These are phyloP conservation scores for Microsporum ferrugineum DNA, from an alignment of 2,329 filamentous ascomycete species.

Conservation along the genomic window DNA sequence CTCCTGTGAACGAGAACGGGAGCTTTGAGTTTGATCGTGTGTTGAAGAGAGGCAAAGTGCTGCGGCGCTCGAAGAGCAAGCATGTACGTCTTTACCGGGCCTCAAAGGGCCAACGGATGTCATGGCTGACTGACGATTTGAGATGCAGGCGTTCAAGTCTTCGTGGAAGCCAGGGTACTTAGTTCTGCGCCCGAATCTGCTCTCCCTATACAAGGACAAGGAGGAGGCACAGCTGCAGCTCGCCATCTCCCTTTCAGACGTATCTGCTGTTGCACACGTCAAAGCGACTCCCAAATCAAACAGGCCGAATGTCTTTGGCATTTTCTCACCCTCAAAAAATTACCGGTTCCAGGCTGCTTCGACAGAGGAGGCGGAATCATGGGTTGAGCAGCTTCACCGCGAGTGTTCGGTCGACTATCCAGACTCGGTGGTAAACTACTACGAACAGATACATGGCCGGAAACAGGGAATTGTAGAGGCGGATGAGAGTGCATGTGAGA, in stretches of 20 bases:
- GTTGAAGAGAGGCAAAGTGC: slow-evolving; percentile 74
- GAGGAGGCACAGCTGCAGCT: slow-evolving; percentile 82
- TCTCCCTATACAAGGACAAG: slow-evolving; percentile 87
- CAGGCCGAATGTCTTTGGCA: slow-evolving; percentile 74
- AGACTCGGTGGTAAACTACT: slow-evolving; percentile 54
- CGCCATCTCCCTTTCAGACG: slow-evolving; percentile 75
- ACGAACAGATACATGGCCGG: slow-evolving; percentile 53
- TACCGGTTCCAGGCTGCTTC: slow-evolving; percentile 74
- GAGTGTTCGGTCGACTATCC: slow-evolving; percentile 62
- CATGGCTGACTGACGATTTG: slow-evolving; percentile 9
- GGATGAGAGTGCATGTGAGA: slow-evolving; percentile 31
- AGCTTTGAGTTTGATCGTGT: slow-evolving; percentile 94
- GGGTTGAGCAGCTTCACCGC: slow-evolving; percentile 69
- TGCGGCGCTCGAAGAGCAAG: slow-evolving; percentile 85
- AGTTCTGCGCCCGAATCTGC: slow-evolving; percentile 76
- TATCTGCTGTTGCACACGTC: slow-evolving; percentile 80
- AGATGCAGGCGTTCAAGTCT: slow-evolving; percentile 40
- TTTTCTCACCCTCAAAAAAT: slow-evolving; percentile 84
- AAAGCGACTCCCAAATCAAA: slow-evolving; percentile 73
- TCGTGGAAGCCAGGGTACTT: slow-evolving; percentile 85
- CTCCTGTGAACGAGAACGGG: slow-evolving; percentile 85
- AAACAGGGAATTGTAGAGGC: slow-evolving; percentile 19
- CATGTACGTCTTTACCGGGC: slow-evolving; percentile 48
- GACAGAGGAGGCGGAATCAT: slow-evolving; percentile 65
- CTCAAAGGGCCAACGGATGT: slow-evolving; percentile 2